A percentile compares a stretch with the other conserved stretches of the same genome.
Conservation (phyloP, 305 asterid species). For the Fraxinus sp. region DNA sequence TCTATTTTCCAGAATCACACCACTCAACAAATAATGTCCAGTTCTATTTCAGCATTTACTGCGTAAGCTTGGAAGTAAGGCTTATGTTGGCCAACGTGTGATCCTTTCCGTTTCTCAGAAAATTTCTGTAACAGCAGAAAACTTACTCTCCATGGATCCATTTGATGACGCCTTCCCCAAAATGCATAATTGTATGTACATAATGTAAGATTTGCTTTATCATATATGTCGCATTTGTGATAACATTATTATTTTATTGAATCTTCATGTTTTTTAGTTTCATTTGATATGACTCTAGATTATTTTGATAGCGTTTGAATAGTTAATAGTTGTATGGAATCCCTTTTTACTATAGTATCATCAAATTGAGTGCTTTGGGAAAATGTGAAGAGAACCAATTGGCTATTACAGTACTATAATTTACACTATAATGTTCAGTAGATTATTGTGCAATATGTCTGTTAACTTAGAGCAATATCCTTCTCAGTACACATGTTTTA, state of each 20-base stretch:
- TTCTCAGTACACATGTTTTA: background rate
- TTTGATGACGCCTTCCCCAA: conserved; percentile 70
- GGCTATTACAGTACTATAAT: background rate
- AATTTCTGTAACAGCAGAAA: conserved; percentile 75
- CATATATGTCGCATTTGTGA: background rate
- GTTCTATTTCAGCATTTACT: conserved; percentile 75
- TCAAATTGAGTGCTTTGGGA: background rate
- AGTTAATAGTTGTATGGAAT: background rate
- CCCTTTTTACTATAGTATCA: background rate
- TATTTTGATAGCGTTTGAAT: background rate
- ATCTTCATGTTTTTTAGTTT: background rate
- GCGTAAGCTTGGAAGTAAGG: conserved; percentile 82
- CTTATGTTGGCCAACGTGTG: conserved; percentile 72
- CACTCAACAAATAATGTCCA: conserved; percentile 37
- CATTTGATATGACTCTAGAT: background rate
- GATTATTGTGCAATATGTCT: background rate
- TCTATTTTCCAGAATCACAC: conserved; percentile 40
- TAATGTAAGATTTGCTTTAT: conserved; percentile 59
- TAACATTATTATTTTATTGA: background rate
- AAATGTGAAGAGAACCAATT: background rate
- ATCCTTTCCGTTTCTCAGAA: conserved; percentile 80
- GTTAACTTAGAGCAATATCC: background rate
- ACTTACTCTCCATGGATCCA: conserved; percentile 86
- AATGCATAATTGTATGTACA: conserved; percentile 66
- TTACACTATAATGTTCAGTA: background rate